Evolutionary conservation across 352 stramenopile species (phyloP), one percentile per base, ranked within the genome.

Genomic region (Globisporangium heterothallicum): DNA sequence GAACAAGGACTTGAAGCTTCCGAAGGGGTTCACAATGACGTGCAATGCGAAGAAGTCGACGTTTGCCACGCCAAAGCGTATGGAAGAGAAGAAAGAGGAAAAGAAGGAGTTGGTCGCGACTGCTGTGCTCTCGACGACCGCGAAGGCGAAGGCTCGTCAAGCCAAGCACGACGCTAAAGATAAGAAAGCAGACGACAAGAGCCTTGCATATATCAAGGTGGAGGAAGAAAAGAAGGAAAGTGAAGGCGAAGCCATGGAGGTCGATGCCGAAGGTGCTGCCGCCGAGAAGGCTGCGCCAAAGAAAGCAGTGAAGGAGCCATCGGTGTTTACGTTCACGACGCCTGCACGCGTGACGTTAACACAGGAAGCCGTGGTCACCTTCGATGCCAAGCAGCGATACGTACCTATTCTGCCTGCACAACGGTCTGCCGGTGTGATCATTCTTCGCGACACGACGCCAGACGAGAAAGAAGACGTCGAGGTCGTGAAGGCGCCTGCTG

Each of bases 21-120:
- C 97, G 6, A 97, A 96, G 58, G 80, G 82, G 42, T 99, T 98
- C 55, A 74, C 86, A 50, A 68, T 98, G 32, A 73, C 84, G 25
- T 98, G 96, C 71, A 88, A 97, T 43, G 85, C 87, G 10, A 97
- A 97, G 66, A 97, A 97, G 43, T 98, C 89, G 61, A 69, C 79
- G 27, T 99, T 99, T 78, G 95, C 96, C 3, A 98, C 98, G 50
- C 97, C 97, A 1, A 98, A 98, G 78, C 93, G 89, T 30, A 76
- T 99, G 54, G 94, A 98, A 58, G 95, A 99, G 68, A 99, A 99
- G 77, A 99, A 99, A 68, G 96, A 99, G 63, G 96, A 98, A 58
- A 98, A 98, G 70, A 99, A 99, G 66, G 97, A 99, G 66, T 74
- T 97, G 19, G 95, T 99, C 0, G 93, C 96, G 9, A 99, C 95